Conservation (phyloP, 73 alveolate species). For the Paramecium bursaria region DNA sequence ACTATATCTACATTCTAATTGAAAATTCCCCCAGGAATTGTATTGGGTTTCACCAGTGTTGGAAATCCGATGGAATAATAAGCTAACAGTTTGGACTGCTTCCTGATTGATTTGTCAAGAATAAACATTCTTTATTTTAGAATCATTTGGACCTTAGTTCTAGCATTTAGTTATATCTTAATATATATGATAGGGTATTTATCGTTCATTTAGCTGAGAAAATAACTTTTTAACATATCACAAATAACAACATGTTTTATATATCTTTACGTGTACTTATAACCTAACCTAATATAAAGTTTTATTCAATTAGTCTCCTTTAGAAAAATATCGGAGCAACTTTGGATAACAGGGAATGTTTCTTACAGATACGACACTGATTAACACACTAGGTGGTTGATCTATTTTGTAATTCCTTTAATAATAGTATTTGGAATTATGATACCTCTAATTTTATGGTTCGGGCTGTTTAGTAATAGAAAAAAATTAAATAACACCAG, state of each 20-base stretch:
- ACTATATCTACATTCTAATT: constrained; percentile 37
- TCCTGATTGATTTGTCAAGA: background rate
- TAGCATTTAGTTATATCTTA: constrained; percentile 7
- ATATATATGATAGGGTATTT: background rate
- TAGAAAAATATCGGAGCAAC: constrained; percentile 6
- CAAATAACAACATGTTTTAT: constrained; percentile 14
- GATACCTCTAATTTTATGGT: constrained; percentile 15
- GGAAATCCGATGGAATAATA: constrained; percentile 31
- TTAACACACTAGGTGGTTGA: background rate
- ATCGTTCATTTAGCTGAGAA: background rate
- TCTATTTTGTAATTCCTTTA: background rate
- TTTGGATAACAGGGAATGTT: constrained; percentile 35
- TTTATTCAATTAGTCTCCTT: background rate
- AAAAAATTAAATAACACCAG: background rate
- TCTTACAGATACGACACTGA: background rate
- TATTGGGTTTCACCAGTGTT: background rate
- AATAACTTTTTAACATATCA: background rate
- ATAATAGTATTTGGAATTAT: background rate
- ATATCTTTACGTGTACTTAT: constrained; percentile 14
- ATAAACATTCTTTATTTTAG: background rate
- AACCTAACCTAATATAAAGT: constrained; percentile 28
- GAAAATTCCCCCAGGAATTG: constrained; percentile 13
- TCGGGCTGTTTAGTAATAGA: background rate
- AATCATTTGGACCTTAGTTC: constrained; percentile 39
- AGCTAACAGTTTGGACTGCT: constrained; percentile 20